These are phyloP conservation scores for Naganishia vaughanmartiniae DNA, from an alignment of 768 basidiomycete species.

Conservation along the genomic window DNA sequence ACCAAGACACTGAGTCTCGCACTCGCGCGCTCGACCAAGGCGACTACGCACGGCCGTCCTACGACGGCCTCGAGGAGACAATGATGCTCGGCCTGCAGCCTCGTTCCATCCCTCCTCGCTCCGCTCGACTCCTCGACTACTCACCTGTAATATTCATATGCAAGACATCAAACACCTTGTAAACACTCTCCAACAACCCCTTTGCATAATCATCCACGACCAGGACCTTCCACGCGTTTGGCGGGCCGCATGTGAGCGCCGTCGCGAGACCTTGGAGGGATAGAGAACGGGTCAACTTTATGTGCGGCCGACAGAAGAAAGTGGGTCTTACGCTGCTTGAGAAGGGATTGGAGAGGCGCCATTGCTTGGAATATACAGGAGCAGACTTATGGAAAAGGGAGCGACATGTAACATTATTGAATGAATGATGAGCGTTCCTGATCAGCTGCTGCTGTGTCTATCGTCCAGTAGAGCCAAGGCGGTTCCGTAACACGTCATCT, in stretches of 20 bases:
- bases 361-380: not conserved
- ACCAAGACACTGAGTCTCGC: not conserved
- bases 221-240: constrained; percentile 91
- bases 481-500: not conserved
- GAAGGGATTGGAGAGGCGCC: constrained; percentile 19
- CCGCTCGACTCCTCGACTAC: constrained; percentile 47
- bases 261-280: constrained; percentile 42
- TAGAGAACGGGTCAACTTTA: not conserved
- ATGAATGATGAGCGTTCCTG: not conserved
- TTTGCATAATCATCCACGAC: constrained; percentile 93
- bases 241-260: constrained; percentile 56
- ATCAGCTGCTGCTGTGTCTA: not conserved
- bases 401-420: too few species aligned
- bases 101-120: not conserved
- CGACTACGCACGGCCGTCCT: too few species aligned
- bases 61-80: too few species aligned
- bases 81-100: not conserved
- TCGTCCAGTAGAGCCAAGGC: too few species aligned
- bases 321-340: constrained; percentile 27
- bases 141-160: constrained; percentile 93
- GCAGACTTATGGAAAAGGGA: not conserved
- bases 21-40: not conserved
- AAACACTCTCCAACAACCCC: constrained; percentile 73
- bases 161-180: constrained; percentile 90
- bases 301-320: not conserved